Conservation (phyloP, 306 rosid genomes). For the Sesbania bispinosa region DNA sequence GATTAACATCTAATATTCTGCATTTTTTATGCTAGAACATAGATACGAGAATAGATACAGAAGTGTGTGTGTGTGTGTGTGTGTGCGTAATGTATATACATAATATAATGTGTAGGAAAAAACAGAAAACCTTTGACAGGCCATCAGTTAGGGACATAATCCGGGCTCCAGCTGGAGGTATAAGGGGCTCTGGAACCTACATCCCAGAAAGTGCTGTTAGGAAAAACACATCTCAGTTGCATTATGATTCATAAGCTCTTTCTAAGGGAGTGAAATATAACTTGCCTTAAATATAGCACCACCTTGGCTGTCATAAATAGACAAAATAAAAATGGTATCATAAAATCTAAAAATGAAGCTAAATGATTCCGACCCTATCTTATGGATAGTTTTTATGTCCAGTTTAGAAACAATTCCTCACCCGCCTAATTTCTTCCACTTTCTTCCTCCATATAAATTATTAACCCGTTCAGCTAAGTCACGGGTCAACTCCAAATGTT, state of each 20-base stretch:
- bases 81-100: not conserved
- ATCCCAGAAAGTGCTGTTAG: conserved; percentile 25
- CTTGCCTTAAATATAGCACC: conserved; percentile 82
- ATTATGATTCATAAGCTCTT: conserved; percentile 16
- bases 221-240: conserved; percentile 13
- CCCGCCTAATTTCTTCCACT: conserved; percentile 99
- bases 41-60: not conserved
- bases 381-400: not conserved
- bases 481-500: conserved; percentile 94
- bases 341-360: conserved; percentile 3
- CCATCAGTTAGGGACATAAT: conserved; percentile 97
- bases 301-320: conserved; percentile 67
- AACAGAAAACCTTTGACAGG: conserved; percentile 66
- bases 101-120: not conserved
- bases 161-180: conserved; percentile 94
- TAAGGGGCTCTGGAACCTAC: conserved; percentile 96
- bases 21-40: conserved; percentile 8
- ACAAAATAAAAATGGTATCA: conserved; percentile 25
- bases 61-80: not conserved
- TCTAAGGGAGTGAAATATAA: conserved; percentile 26
- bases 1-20: not conserved
- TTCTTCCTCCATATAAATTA: conserved; percentile 87
- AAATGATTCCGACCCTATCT: conserved; percentile 7
- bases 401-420: conserved; percentile 35
- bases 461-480: conserved; percentile 91